Evolutionary conservation across 2,329 filamentous ascomycete species (phyloP).

Genomic region (Calycina herbarum): DNA sequence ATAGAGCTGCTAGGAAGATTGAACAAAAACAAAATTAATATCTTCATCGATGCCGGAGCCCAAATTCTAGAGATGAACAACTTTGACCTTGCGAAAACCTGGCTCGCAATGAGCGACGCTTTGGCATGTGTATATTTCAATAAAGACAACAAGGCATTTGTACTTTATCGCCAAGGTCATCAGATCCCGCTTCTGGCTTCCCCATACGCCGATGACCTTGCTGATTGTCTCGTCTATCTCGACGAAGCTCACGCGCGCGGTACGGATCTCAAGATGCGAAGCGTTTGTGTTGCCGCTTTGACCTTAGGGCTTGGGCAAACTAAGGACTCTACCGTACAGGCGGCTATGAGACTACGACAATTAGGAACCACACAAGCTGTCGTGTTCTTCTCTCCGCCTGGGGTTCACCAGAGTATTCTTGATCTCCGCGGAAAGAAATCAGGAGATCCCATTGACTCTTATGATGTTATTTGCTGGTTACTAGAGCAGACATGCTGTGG

Average conservation of each 20-base stretch:
- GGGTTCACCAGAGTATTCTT: slow-evolving; percentile 50
- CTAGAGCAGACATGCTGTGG: slow-evolving; percentile 61
- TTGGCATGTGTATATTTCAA: slow-evolving; percentile 21
- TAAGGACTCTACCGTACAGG: slow-evolving; percentile 55
- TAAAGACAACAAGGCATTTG: slow-evolving; percentile 18
- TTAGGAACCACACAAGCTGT: slow-evolving; percentile 45
- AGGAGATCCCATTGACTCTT: slow-evolving; percentile 18
- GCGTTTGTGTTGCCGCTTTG: slow-evolving; percentile 15
- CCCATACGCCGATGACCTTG: slow-evolving; percentile 28
- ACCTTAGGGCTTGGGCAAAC: slow-evolving; percentile 29
- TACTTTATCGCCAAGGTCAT: slow-evolving; percentile 24
- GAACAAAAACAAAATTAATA: slow-evolving; percentile 41
- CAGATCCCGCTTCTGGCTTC: slow-evolving; percentile 27
- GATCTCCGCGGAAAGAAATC: slow-evolving; percentile 43
- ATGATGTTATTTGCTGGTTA: slow-evolving; percentile 61
- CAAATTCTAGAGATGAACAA: slow-evolving; percentile 62
- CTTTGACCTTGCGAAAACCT: slow-evolving; percentile 21
- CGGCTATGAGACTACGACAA: slow-evolving; percentile 65
- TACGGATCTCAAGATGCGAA: slow-evolving; percentile 30
- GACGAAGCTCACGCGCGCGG: slow-evolving; percentile 35
- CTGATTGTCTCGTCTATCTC: slow-evolving; percentile 29
- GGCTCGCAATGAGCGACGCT: slow-evolving; percentile 26
- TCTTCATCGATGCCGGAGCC: slow-evolving; percentile 66
- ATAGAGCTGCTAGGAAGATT: slow-evolving; percentile 46
- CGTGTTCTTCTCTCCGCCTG: slow-evolving; percentile 34